phyloP scores from a whole-genome alignment of 2,329 filamentous ascomycete species.

The Venturia pyrina region DNA sequence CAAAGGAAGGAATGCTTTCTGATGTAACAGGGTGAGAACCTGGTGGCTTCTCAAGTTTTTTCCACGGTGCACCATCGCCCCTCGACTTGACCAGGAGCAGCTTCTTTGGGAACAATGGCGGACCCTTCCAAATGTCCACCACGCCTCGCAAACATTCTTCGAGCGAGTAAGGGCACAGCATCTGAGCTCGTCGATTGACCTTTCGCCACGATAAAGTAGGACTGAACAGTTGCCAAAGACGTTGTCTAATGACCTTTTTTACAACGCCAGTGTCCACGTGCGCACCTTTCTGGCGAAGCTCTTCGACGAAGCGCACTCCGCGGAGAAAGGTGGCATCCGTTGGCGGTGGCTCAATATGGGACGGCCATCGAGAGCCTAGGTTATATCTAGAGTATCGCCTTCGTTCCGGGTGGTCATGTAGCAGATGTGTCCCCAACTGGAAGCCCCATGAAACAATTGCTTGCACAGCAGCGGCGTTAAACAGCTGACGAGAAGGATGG shows the following conservation, averaged over 20 bases:
- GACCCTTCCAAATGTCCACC: not conserved
- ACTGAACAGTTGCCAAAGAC: conserved; percentile 27
- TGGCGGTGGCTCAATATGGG: conserved; percentile 15
- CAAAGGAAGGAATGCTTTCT: not conserved
- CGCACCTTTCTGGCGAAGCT: conserved; percentile 19
- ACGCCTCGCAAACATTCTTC: conserved; percentile 5
- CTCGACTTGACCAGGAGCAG: not conserved
- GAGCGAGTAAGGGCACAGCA: conserved; percentile 10
- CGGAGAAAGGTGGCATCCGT: conserved; percentile 9
- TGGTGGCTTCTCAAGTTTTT: not conserved
- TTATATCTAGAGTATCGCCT: not conserved
- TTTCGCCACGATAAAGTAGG: conserved; percentile 16
- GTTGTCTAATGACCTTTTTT: conserved; percentile 18
- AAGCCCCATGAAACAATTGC: conserved; percentile 27
- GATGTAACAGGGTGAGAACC: not conserved
- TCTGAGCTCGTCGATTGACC: conserved; percentile 1
- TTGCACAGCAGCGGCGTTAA: conserved; percentile 19
- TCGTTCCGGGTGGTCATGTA: not conserved
- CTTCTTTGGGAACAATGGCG: not conserved
- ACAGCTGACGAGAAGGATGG: conserved; percentile 15
- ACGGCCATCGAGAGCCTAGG: conserved; percentile 15
- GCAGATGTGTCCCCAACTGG: conserved; percentile 12
- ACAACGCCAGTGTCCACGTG: conserved; percentile 15
- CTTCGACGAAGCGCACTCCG: conserved; percentile 21
- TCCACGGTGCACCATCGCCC: not conserved